Conservation (phyloP, 441 rosid genomes). For the Mallotus repandus region DNA sequence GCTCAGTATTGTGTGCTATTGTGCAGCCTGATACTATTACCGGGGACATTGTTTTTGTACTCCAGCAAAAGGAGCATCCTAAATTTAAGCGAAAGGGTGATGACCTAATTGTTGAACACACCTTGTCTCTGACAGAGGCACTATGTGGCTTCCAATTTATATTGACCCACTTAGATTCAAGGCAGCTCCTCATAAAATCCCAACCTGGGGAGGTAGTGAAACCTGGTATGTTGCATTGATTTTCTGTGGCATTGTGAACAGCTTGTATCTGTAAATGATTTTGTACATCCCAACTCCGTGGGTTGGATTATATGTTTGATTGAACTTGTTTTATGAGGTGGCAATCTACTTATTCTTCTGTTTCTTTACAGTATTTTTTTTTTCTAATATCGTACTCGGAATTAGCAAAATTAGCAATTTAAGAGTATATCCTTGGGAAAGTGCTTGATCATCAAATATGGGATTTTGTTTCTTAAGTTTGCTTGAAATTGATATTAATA, state of each 20-base stretch:
- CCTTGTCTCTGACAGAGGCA: slow-evolving; percentile 75
- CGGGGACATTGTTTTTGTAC: slow-evolving; percentile 86
- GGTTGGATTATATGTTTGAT: not conserved
- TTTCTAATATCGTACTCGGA: too few species aligned
- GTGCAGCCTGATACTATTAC: slow-evolving; percentile 85
- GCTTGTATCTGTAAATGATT: not conserved
- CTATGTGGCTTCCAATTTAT: slow-evolving; percentile 86
- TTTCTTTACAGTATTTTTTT: too few species aligned
- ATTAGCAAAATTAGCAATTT: too few species aligned
- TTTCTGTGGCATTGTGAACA: not conserved
- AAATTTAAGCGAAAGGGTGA: slow-evolving; percentile 88
- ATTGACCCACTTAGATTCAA: slow-evolving; percentile 76
- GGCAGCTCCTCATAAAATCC: slow-evolving; percentile 87
- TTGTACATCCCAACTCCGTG: not conserved
- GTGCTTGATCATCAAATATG: not conserved
- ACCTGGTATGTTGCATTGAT: slow-evolving; percentile 51
- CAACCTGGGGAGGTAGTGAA: slow-evolving; percentile 83
- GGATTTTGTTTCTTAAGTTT: not conserved
- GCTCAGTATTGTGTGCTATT: slow-evolving; percentile 2
- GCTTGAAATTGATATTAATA: not conserved
- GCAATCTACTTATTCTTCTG: too few species aligned
- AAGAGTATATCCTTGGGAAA: too few species aligned
- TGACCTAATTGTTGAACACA: slow-evolving; percentile 81
- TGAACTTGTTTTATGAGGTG: too few species aligned
- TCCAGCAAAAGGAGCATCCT: slow-evolving; percentile 90